Evolutionary conservation across 305 asterid genomes (phyloP).

Genomic region (Plantago rigida): DNA sequence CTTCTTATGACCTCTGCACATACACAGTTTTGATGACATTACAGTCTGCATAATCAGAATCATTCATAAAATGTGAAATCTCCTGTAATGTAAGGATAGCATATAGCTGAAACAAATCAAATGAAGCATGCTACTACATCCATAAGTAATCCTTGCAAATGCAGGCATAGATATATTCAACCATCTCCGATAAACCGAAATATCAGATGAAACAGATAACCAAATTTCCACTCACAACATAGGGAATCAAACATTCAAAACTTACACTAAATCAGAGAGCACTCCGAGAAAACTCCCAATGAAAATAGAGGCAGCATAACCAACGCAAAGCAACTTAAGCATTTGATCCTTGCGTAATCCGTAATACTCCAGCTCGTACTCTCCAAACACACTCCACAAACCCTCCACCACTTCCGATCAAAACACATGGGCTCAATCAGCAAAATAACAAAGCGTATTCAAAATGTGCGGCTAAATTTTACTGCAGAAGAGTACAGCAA

Average conservation of each 20-base stretch:
- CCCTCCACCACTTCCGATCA: slow-evolving; percentile 54
- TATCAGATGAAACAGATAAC: too few relatives aligned
- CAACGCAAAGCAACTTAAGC: slow-evolving; percentile 47
- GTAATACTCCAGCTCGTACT: slow-evolving; percentile 54
- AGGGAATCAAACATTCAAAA: background rate
- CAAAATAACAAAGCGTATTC: background rate
- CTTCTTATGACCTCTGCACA: slow-evolving; percentile 69
- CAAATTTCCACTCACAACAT: too few relatives aligned
- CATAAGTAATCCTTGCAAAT: too few relatives aligned
- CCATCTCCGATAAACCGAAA: background rate
- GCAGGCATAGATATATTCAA: background rate
- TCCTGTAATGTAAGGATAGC: too few relatives aligned
- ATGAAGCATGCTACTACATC: background rate
- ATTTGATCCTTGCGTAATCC: slow-evolving; percentile 58
- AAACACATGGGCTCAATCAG: slow-evolving; percentile 18
- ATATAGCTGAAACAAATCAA: background rate
- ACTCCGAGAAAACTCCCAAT: slow-evolving; percentile 64
- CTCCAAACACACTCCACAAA: slow-evolving; percentile 66
- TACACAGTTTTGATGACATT: slow-evolving; percentile 12
- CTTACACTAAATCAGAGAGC: slow-evolving; percentile 74
- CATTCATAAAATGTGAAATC: background rate
- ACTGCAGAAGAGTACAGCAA: background rate
- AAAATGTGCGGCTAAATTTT: background rate
- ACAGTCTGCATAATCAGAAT: background rate
- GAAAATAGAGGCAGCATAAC: slow-evolving; percentile 50